Base-by-base conservation (phyloP, 257 asterid species). In the Gynochthodes officinalis region DNA sequence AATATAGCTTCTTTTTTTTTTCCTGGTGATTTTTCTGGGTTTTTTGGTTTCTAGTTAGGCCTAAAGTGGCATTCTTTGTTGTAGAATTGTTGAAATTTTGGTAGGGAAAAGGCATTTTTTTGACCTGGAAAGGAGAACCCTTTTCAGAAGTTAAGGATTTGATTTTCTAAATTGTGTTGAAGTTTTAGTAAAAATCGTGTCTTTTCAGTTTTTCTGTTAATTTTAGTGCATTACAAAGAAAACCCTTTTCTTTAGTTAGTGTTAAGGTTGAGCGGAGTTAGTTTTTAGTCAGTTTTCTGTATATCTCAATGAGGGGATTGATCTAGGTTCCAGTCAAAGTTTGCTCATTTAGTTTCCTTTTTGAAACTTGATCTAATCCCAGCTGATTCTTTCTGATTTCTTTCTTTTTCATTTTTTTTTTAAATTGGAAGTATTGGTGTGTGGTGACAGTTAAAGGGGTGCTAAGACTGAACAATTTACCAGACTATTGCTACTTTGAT, bases 301-400 rank as follows among this genome's bases (percentile, higher is more conserved):
- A 30, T 25, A 37, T 18, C 15, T 25, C 64, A 19, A 27, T 16
- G 1, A 11, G 54, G 66, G 25, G 7, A 54, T 50, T 37, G 37
- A 58, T 35, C 69, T 53, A 52, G 46, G 25, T 25, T 46, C 67
- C 40, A 33, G 16, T 18, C 27, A 18, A 33, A 61, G 32, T 63
- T 23, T n/a, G 13, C 46, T 64, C 18, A 40, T 42, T 42, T 40
- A n/a, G 28, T 37, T 10, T 18, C 15, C 19, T 25, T 57, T 28
- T 54, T 73, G 23, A 33, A 32, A 39, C 46, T 52, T 52, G 77
- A 73, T 73, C 72, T 64, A 71, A 28, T 50, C 64, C 64, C 42
- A 37, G 71, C 71, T 64, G 43, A 63, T 21, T 5, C 39, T 19
- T 55, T 67, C 16, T 67, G 11, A 33, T 67, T 15, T 44, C 5